Percentiles rank a stretch among this genome's conserved stretches.
These are phyloP conservation scores for Blumeria hordei DNA, from an alignment of 2,329 filamentous ascomycete genomes.

Conservation along the genomic window DNA sequence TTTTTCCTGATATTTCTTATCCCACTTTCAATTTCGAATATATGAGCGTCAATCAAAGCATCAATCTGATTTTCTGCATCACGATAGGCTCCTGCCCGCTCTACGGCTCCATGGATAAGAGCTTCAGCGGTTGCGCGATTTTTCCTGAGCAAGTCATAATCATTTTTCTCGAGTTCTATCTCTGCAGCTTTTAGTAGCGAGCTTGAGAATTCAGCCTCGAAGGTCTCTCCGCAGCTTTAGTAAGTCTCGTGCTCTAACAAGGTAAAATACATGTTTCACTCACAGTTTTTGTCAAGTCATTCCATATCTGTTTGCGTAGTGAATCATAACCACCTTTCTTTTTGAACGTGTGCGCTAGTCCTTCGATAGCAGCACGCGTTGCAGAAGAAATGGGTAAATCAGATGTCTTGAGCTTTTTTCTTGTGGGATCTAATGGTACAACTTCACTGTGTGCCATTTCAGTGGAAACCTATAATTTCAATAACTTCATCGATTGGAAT, in stretches of 20 bases:
- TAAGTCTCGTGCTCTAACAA: neutral
- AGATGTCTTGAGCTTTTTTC: slow-evolving; percentile 40
- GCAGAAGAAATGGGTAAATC: slow-evolving; percentile 51
- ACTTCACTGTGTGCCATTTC: slow-evolving; percentile 6
- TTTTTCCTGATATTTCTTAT: slow-evolving; percentile 42
- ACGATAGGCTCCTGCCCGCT: slow-evolving; percentile 53
- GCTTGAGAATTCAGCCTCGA: slow-evolving; percentile 40
- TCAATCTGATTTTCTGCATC: slow-evolving; percentile 44
- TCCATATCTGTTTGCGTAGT: slow-evolving; percentile 53
- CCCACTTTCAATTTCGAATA: slow-evolving; percentile 39
- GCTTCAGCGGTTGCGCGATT: slow-evolving; percentile 51
- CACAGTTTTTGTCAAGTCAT: slow-evolving; percentile 49
- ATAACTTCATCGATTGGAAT: too few relatives aligned
- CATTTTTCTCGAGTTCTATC: slow-evolving; percentile 51
- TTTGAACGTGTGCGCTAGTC: slow-evolving; percentile 57
- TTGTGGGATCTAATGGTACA: slow-evolving; percentile 5
- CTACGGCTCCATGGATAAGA: slow-evolving; percentile 54
- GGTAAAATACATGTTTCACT: slow-evolving; percentile 3
- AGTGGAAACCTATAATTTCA: too few relatives aligned
- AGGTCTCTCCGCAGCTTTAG: slow-evolving; percentile 26
- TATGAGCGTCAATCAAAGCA: slow-evolving; percentile 35
- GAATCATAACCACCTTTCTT: slow-evolving; percentile 68
- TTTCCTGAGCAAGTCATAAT: slow-evolving; percentile 43
- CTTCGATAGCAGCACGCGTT: slow-evolving; percentile 51
- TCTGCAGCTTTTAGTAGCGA: slow-evolving; percentile 46